Conservation (phyloP, 257 asterid genomes). For the Primulina eburnea region DNA sequence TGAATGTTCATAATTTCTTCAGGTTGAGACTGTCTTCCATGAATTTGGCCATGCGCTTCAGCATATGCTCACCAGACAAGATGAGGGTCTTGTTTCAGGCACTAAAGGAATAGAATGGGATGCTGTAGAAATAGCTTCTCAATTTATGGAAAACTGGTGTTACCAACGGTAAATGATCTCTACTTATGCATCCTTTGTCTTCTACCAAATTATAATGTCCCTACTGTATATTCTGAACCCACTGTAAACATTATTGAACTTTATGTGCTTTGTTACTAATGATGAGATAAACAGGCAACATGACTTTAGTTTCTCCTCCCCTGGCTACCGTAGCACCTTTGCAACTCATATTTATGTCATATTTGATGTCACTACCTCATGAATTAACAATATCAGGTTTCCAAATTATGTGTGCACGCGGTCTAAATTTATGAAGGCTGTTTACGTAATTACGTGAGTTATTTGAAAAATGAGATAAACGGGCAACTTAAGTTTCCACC, state of each 20-base stretch:
- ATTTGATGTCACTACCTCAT: neutral
- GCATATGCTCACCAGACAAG: conserved; percentile 80
- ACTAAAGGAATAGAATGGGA: conserved; percentile 76
- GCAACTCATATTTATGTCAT: neutral
- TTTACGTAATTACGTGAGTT: no score
- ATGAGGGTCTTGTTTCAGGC: conserved; percentile 82
- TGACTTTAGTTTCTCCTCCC: neutral
- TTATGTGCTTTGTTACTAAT: neutral
- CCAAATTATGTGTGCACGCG: no score
- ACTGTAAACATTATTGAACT: no score
- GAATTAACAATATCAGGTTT: no score
- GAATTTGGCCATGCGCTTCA: conserved; percentile 93
- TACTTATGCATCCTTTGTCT: no score
- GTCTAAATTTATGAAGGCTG: no score
- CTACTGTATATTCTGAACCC: no score
- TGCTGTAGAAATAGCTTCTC: conserved; percentile 82
- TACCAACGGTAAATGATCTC: conserved; percentile 58
- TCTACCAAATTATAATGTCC: no score
- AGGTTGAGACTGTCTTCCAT: conserved; percentile 84
- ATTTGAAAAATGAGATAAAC: no score
- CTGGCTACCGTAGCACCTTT: neutral
- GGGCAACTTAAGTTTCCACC: no score
- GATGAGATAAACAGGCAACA: neutral
- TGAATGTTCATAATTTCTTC: conserved; percentile 15
- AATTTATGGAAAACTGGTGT: conserved; percentile 91